phyloP scores from a whole-genome alignment of 148 eudicot genomes.

The Silene conica region DNA sequence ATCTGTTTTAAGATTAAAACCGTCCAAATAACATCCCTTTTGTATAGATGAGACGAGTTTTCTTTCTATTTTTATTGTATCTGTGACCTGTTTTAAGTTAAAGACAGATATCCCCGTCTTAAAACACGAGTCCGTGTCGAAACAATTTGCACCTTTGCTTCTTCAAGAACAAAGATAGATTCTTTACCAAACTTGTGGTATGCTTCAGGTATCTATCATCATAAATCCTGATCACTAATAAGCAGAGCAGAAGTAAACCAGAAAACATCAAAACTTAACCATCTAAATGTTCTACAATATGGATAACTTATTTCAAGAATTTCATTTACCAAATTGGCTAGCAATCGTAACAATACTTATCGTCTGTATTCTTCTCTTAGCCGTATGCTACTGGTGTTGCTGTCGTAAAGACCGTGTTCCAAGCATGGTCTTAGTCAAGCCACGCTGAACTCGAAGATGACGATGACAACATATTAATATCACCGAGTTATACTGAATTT shows the following conservation, averaged over 20 bases:
- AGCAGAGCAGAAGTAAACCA: background rate
- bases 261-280: background rate
- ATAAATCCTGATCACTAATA: background rate
- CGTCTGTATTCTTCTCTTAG: background rate
- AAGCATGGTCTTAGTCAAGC: background rate
- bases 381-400: background rate
- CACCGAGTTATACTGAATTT: background rate
- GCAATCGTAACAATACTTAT: background rate
- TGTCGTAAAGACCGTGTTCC: background rate
- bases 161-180: background rate
- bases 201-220: background rate
- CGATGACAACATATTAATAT: background rate
- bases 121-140: no score
- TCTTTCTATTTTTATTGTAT: no score
- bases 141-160: no score
- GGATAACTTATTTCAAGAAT: background rate
- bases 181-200: background rate
- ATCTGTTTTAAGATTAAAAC: no score
- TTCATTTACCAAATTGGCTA: background rate
- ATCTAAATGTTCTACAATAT: background rate
- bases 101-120: no score
- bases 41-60: no score
- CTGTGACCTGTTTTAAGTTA: no score
- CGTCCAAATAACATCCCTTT: no score
- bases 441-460: background rate